phyloP scores from a whole-genome alignment of 2,329 filamentous ascomycete genomes.

The Paracorniculantispora psalliotae region DNA sequence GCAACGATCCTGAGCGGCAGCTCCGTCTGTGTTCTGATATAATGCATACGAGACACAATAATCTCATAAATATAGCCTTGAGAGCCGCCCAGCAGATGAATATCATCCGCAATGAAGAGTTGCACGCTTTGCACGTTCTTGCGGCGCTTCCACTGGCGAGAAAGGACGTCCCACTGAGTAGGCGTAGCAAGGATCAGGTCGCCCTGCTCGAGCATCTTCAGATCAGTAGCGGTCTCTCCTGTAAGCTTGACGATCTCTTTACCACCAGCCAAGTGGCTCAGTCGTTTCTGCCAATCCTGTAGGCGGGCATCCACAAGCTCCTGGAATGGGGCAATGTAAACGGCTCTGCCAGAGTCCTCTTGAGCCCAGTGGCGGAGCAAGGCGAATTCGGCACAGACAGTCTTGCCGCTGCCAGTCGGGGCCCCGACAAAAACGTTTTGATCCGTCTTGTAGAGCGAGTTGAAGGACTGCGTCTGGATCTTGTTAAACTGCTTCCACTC shows the following conservation, averaged over 20 bases:
- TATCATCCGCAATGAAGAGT: slow-evolving; percentile 89
- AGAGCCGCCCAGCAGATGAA: slow-evolving; percentile 86
- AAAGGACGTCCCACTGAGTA: slow-evolving; percentile 91
- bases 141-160: slow-evolving; percentile 90
- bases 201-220: slow-evolving; percentile 80
- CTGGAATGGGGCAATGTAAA: slow-evolving; percentile 93
- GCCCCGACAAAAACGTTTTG: slow-evolving; percentile 92
- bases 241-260: slow-evolving; percentile 91
- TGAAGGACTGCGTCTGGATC: slow-evolving; percentile 95
- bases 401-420: slow-evolving; percentile 94
- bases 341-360: slow-evolving; percentile 60
- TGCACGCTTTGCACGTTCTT: slow-evolving; percentile 91
- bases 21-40: slow-evolving; percentile 84
- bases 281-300: slow-evolving; percentile 78
- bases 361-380: slow-evolving; percentile 78
- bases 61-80: slow-evolving; percentile 91
- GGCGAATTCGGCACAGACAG: slow-evolving; percentile 91
- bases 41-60: slow-evolving; percentile 96
- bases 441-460: slow-evolving; percentile 82
- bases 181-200: slow-evolving; percentile 92
- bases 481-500: slow-evolving; percentile 90
- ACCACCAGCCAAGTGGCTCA: slow-evolving; percentile 68
- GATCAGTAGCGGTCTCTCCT: slow-evolving; percentile 84
- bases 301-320: slow-evolving; percentile 80
- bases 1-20: slow-evolving; percentile 82